A percentile compares a stretch with the other conserved stretches of the same genome.
Conservation (phyloP, 1,284 basidiomycete genomes). For the Naganishia cerealis region DNA sequence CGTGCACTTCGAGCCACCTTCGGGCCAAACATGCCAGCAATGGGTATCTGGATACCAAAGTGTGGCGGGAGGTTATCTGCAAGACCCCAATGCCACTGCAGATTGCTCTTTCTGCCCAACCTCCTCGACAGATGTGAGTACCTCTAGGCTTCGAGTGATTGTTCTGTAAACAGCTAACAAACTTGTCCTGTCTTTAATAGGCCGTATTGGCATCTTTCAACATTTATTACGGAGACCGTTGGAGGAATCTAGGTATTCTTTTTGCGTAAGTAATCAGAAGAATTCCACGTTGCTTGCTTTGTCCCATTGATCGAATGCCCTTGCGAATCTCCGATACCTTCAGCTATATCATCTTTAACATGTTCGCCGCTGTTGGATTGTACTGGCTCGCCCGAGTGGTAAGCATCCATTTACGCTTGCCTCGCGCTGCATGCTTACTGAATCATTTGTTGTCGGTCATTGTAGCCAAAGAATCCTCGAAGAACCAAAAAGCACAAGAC, state of each 20-base stretch:
- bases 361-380: slow-evolving; percentile 44
- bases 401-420: not conserved
- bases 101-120: slow-evolving; percentile 55
- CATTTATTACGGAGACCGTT: slow-evolving; percentile 60
- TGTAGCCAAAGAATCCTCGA: slow-evolving; percentile 1
- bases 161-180: not conserved
- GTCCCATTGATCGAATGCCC: not conserved
- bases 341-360: slow-evolving; percentile 64
- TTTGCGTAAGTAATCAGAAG: slow-evolving; percentile 47
- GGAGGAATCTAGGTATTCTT: slow-evolving; percentile 62
- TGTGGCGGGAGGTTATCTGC: slow-evolving; percentile 50
- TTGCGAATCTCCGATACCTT: not conserved
- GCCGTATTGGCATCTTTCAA: slow-evolving; percentile 62
- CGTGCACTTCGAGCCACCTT: slow-evolving; percentile 48
- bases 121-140: slow-evolving; percentile 57
- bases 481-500: slow-evolving; percentile 4
- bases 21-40: slow-evolving; percentile 54
- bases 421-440: not conserved
- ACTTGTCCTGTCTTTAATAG: not conserved
- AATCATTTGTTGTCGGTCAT: not conserved
- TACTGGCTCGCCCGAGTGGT: slow-evolving; percentile 51
- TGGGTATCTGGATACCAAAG: slow-evolving; percentile 53
- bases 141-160: slow-evolving; percentile 2
- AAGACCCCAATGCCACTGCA: slow-evolving; percentile 42
- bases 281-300: not conserved